Percentiles rank a stretch among this genome's conserved stretches.
Conservation (phyloP, 2,329 filamentous ascomycete genomes). For the Sporothrix pseudoabietina region DNA sequence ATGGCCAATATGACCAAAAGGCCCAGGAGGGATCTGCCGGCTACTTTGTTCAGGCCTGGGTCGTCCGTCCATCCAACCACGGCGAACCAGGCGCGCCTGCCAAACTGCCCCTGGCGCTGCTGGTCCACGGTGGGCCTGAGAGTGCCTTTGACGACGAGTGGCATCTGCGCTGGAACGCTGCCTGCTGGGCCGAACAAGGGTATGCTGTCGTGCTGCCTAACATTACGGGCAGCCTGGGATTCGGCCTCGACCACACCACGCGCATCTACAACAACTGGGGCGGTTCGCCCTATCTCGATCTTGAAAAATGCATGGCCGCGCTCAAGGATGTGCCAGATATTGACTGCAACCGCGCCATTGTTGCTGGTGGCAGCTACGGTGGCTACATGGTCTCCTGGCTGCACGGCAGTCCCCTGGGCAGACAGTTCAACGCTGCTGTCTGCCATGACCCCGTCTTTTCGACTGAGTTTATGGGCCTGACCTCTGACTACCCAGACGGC, state of each 20-base stretch:
- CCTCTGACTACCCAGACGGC: slow-evolving; percentile 31
- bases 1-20: slow-evolving; percentile 29
- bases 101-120: slow-evolving; percentile 45
- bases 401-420: slow-evolving; percentile 48
- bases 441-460: slow-evolving; percentile 54
- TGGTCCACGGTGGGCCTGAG: slow-evolving; percentile 48
- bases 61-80: slow-evolving; percentile 46
- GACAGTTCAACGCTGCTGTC: slow-evolving; percentile 57
- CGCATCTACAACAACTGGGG: slow-evolving; percentile 55
- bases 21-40: not conserved
- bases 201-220: slow-evolving; percentile 63
- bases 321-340: slow-evolving; percentile 56
- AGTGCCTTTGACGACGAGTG: slow-evolving; percentile 54
- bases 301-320: slow-evolving; percentile 56
- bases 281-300: slow-evolving; percentile 56
- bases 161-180: slow-evolving; percentile 51
- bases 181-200: slow-evolving; percentile 62
- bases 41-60: slow-evolving; percentile 45
- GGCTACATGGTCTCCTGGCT: slow-evolving; percentile 65
- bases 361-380: slow-evolving; percentile 58
- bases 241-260: slow-evolving; percentile 48
- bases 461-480: slow-evolving; percentile 38
- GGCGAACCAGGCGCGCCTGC: slow-evolving; percentile 37
- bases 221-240: slow-evolving; percentile 60
- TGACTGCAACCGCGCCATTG: slow-evolving; percentile 55